A percentile compares a stretch with the other conserved stretches of the same genome.
Conservation (phyloP, 2,329 filamentous ascomycete genomes). For the Lecanicillium sp. region DNA sequence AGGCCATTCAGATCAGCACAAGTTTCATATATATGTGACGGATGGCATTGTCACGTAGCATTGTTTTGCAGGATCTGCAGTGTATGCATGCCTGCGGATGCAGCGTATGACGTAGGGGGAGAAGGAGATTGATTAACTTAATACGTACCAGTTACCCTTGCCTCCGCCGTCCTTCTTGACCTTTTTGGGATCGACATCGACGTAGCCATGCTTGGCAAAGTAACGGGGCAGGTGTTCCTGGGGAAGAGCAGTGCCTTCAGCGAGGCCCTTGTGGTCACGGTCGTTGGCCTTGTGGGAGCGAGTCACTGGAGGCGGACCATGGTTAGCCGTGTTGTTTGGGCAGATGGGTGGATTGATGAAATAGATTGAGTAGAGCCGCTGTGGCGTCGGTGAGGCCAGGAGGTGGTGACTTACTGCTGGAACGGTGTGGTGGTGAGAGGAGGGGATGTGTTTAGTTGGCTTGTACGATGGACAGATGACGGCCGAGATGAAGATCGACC, state of each 20-base stretch:
- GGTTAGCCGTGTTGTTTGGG: no score
- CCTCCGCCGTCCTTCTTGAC: constrained; percentile 94
- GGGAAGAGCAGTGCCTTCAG: constrained; percentile 62
- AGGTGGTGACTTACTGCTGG: no score
- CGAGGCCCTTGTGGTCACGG: constrained; percentile 76
- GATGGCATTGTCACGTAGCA: not conserved
- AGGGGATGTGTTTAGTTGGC: no score
- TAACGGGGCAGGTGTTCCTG: constrained; percentile 79
- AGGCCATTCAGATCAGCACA: not conserved
- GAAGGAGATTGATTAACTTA: no score
- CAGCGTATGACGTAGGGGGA: constrained; percentile 7
- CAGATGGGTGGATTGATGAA: no score
- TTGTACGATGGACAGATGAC: no score
- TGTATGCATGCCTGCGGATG: not conserved
- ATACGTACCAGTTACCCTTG: constrained; percentile 85
- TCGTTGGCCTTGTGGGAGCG: constrained; percentile 95
- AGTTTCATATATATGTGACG: not conserved
- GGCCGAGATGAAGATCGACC: no score
- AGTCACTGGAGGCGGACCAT: constrained; percentile 60
- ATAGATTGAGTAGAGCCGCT: not conserved
- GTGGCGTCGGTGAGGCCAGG: not conserved
- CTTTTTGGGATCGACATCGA: constrained; percentile 80
- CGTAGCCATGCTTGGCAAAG: constrained; percentile 82
- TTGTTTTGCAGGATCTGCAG: not conserved
- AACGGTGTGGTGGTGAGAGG: no score